A percentile compares a stretch with the other conserved stretches of the same genome.
These are phyloP conservation scores for Arabidopsis hybrid DNA, from an alignment of 441 rosid genomes.

Conservation along the genomic window DNA sequence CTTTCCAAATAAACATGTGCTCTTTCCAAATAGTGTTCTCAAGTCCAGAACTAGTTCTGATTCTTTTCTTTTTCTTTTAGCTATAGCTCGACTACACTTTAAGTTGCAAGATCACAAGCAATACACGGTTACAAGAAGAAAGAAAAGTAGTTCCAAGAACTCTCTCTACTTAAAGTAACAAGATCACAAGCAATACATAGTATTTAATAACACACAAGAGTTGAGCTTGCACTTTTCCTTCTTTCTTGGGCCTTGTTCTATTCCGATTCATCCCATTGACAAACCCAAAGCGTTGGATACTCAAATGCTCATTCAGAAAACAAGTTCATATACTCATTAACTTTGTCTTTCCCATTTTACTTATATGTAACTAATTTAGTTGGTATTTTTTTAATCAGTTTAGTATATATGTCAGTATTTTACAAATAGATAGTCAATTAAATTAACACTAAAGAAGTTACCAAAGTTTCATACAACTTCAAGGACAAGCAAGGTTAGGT, in stretches of 20 bases:
- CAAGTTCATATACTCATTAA: neutral
- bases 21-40: neutral
- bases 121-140: too few species aligned
- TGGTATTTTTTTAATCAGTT: neutral
- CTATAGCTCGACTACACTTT: neutral
- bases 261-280: neutral
- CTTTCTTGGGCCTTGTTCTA: neutral
- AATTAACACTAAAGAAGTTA: neutral
- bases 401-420: too few species aligned
- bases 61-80: neutral
- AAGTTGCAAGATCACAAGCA: too few species aligned
- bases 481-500: neutral
- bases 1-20: conserved; percentile 14
- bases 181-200: neutral
- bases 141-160: too few species aligned
- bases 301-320: neutral
- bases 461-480: neutral
- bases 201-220: neutral
- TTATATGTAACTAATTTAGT: neutral
- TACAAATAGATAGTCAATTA: neutral
- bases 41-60: too few species aligned
- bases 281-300: neutral
- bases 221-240: neutral
- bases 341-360: neutral
- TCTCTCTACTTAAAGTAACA: too few species aligned